These are phyloP conservation scores for Arctium minus DNA, from an alignment of 129 eudicot genomes.

Conservation along the genomic window DNA sequence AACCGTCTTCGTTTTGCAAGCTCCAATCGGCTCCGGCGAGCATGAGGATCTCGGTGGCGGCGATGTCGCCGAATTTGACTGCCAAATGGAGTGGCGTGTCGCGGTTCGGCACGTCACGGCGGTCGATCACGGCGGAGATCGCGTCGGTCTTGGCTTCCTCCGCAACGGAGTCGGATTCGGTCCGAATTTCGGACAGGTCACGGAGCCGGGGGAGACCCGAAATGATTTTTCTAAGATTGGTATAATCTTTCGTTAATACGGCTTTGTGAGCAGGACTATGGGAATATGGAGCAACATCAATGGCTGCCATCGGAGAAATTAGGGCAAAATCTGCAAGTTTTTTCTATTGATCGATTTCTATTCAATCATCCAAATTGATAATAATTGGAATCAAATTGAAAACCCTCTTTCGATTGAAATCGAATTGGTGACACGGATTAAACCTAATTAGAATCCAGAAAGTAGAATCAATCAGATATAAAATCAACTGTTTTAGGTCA, in stretches of 20 bases:
- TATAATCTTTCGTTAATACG: constrained; percentile 34
- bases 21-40: constrained; percentile 56
- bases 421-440: not conserved
- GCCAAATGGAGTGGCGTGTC: constrained; percentile 56
- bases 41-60: constrained; percentile 44
- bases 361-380: constrained; percentile 16
- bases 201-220: constrained; percentile 37
- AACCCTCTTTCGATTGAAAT: not conserved
- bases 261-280: constrained; percentile 52
- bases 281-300: constrained; percentile 36
- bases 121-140: constrained; percentile 38
- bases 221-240: constrained; percentile 18
- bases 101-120: constrained; percentile 47
- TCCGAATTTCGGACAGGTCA: constrained; percentile 26
- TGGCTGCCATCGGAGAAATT: constrained; percentile 32
- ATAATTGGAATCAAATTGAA: not conserved
- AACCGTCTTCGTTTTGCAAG: constrained; percentile 46
- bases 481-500: not conserved
- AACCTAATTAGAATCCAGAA: constrained; percentile 14
- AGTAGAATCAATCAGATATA: not conserved
- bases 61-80: constrained; percentile 31
- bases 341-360: not conserved
- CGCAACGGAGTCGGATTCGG: constrained; percentile 31
- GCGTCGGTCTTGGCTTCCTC: constrained; percentile 45
- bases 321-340: constrained; percentile 17